Base-by-base conservation (phyloP, 148 eudicot species). In the Arctostaphylos glauca region DNA sequence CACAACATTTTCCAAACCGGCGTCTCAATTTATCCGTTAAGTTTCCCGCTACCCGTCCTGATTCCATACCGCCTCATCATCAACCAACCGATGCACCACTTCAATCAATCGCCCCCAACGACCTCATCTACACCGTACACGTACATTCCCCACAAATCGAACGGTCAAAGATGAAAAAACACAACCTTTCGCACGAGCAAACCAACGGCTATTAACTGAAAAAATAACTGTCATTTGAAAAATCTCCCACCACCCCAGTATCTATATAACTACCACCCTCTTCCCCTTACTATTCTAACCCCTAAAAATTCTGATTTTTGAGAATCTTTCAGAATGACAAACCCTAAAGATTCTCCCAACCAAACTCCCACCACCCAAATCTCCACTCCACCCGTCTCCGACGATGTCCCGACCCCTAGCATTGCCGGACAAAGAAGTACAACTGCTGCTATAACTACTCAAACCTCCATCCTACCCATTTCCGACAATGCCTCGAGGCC, bases 181-280 rank as follows among this genome's bases (percentile, higher is more conserved):
- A 15, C 19, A 74, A 74, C 77, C 77, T 8, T n/a, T 74, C 18
- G 6, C 55, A 43, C 46, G 48, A 43, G 75, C 44, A 12, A 47
- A 18, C 0, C 21, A 74, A 74, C 77, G 55, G 77, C 55, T 64
- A 23, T 0, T 74, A 74, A 74, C 77, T 49, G 38, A 25, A 64
- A 74, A 74, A 74, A n/a, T 48, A 74, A 74, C 77, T 47, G 77
- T 5, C 77, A 74, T 7, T 49, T 48, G 55, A 74, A 67, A 67
- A 67, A 7, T 67, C 38, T 10, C 72, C 72, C 72, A 25, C 43
- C 46, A 25, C 0, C 38, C 21, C 14, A 52, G 3, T 14, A 70
- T 25, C 76, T 44, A 72, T 72, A 72, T 44, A 72, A 43, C 43
- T 2, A 15, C 41, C 70, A 31, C 13, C 64, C 5, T 38, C 41